Evolutionary conservation across 176 grass and related monocot genomes (phyloP), one percentile per base, ranked within the genome.

Genomic region (Pontederia paniculata): DNA sequence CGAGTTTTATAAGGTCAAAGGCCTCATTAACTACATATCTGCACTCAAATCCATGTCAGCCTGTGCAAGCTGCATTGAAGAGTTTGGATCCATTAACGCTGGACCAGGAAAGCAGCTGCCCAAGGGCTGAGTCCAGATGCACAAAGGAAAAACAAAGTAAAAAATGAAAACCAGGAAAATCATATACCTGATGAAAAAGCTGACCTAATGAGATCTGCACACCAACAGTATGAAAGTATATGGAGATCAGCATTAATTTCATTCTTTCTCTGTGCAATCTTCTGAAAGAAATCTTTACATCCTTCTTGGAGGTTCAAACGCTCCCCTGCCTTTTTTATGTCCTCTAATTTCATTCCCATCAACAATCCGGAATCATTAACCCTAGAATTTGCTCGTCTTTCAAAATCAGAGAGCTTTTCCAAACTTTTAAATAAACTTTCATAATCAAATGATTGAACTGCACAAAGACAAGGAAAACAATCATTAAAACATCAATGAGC

Each of bases 181-280:
- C 60, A 48, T 58, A 55, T 84, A 98, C 93, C 93, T 88, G 93
- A 84, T 65, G 80, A 84, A 80, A 98, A 91, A 13, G 66, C 62
- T 14, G 93, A 98, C 51, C 87, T 82, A 52, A 98, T 98, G 59
- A 98, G 93, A 19, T 98, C 93, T 21, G 75, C 87, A 72, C 93
- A 98, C 93, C 93, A 91, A 52, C 93, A 98, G 76, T 88, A 91
- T 47, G 93, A 91, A 71, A 98, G 93, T 91, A 98, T 68, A 68
- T 98, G 93, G 31, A 98, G 61, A 88, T 91, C 83, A 10, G 87
- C 69, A 54, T 84, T 71, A 45, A 60, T 65, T 15, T 73, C 67
- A 21, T 80, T 73, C 69, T 75, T 91, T 80, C 56, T 55, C 50
- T 78, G 70, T 37, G 75, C 75, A 77, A 84, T 76, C 67, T 91